These are phyloP conservation scores for Mastigamoeba balamuthi DNA, from an alignment of 78 protist genomes.

Conservation along the genomic window DNA sequence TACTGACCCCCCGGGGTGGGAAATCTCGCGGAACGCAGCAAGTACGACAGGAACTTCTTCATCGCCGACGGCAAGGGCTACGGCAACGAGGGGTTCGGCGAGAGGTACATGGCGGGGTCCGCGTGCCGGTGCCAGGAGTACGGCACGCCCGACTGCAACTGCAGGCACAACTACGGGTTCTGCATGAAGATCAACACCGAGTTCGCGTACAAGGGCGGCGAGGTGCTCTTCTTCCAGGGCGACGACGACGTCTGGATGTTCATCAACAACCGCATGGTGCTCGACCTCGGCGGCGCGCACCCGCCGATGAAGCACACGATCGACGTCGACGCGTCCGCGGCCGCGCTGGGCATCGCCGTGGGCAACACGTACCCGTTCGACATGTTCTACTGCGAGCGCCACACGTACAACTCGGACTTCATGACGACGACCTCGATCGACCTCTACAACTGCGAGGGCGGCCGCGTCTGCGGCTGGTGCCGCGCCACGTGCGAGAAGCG, in stretches of 20 bases:
- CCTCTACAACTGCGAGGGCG: too few species aligned
- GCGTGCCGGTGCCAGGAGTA: neutral
- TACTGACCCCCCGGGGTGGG: neutral
- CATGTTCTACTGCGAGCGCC: conserved; percentile 4
- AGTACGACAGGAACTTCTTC: neutral
- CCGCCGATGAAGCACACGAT: neutral
- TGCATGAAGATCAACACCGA: neutral
- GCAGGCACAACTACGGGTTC: neutral
- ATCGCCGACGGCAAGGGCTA: neutral
- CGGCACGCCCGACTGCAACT: neutral
- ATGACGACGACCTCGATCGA: too few species aligned
- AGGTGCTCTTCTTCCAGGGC: neutral
- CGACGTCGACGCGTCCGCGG: neutral
- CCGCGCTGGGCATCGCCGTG: neutral
- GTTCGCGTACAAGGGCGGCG: neutral
- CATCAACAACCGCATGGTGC: neutral
- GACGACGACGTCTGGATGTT: neutral
- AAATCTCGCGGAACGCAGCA: neutral
- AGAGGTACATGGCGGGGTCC: neutral
- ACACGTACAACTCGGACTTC: too few species aligned
- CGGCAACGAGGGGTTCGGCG: neutral
- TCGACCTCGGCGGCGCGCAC: neutral
- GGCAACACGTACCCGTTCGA: neutral
- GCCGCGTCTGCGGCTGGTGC: too few species aligned
- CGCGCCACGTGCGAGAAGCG: too few species aligned